Conservation (phyloP, 2,329 filamentous ascomycete genomes). For the Scedosporium boydii region DNA sequence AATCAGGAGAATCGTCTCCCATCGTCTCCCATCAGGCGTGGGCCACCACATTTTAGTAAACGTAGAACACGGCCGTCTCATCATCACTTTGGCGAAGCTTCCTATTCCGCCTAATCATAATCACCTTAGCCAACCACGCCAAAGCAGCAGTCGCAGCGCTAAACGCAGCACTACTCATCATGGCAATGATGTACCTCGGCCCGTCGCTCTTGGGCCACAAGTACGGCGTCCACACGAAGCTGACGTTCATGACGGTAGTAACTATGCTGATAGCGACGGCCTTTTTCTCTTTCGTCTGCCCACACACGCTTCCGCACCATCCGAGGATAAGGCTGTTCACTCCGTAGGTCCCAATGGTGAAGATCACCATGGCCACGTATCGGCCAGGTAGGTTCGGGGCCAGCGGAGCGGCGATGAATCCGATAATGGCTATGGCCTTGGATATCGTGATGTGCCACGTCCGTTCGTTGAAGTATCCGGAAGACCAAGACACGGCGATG, state of each 20-base stretch:
- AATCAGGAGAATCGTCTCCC: no score
- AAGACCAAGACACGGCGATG: slow-evolving; percentile 38
- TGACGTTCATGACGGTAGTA: slow-evolving; percentile 36
- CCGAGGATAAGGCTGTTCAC: slow-evolving; percentile 37
- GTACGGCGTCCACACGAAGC: slow-evolving; percentile 41
- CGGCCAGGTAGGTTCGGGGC: slow-evolving; percentile 28
- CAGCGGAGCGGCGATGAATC: slow-evolving; percentile 29
- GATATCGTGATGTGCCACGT: slow-evolving; percentile 40
- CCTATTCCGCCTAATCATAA: slow-evolving; percentile 31
- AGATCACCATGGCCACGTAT: slow-evolving; percentile 32
- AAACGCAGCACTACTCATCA: slow-evolving; percentile 34
- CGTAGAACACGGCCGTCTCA: neutral
- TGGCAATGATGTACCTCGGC: slow-evolving; percentile 34
- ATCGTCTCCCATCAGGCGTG: no score
- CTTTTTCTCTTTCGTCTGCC: slow-evolving; percentile 40
- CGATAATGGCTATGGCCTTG: slow-evolving; percentile 28
- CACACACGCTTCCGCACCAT: slow-evolving; percentile 33
- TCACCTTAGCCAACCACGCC: slow-evolving; percentile 31
- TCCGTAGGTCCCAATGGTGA: slow-evolving; percentile 30
- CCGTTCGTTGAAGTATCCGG: slow-evolving; percentile 36
- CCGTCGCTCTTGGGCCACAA: slow-evolving; percentile 35
- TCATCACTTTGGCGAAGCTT: slow-evolving; percentile 25
- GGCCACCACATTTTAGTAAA: no score
- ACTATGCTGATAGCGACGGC: slow-evolving; percentile 37
- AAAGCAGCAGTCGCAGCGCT: slow-evolving; percentile 24